These are phyloP conservation scores for Pythium coloratum DNA, from an alignment of 352 stramenopile species.

Conservation along the genomic window DNA sequence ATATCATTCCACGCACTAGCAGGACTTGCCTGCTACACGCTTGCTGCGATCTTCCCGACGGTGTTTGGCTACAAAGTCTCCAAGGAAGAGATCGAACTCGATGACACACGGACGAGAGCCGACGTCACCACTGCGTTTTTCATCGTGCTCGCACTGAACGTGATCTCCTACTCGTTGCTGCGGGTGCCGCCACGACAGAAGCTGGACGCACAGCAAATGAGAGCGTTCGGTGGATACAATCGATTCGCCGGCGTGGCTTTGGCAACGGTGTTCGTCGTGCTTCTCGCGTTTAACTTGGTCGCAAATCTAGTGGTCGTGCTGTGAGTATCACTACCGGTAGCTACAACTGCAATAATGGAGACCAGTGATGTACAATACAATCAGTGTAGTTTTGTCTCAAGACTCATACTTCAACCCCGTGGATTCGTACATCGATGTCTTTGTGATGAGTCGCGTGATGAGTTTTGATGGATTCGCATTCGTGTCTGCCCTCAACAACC, in stretches of 20 bases:
- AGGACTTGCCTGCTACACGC: constrained; percentile 24
- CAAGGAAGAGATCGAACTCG: background rate
- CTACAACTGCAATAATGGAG: too few relatives aligned
- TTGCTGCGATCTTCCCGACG: constrained; percentile 30
- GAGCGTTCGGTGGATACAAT: constrained; percentile 51
- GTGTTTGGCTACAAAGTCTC: constrained; percentile 4
- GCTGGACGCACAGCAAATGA: constrained; percentile 44
- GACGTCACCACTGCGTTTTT: constrained; percentile 19
- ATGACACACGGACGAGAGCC: background rate
- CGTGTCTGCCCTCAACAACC: too few relatives aligned
- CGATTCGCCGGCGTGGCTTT: constrained; percentile 37
- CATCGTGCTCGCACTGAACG: constrained; percentile 24
- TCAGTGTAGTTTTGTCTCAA: too few relatives aligned
- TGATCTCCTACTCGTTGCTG: constrained; percentile 23
- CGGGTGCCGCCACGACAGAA: constrained; percentile 40
- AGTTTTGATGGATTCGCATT: too few relatives aligned
- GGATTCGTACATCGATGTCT: too few relatives aligned
- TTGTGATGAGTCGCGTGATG: too few relatives aligned
- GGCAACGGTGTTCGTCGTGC: constrained; percentile 32
- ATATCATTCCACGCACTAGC: constrained; percentile 49
- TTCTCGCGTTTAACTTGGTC: constrained; percentile 20
- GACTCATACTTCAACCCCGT: too few relatives aligned
- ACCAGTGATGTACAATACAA: too few relatives aligned
- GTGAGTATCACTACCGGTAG: background rate
- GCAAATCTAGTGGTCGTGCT: constrained; percentile 19